Percentiles rank a stretch among this genome's conserved stretches.
phyloP scores from a whole-genome alignment of 257 asterid genomes.

The Cordia subcordata region DNA sequence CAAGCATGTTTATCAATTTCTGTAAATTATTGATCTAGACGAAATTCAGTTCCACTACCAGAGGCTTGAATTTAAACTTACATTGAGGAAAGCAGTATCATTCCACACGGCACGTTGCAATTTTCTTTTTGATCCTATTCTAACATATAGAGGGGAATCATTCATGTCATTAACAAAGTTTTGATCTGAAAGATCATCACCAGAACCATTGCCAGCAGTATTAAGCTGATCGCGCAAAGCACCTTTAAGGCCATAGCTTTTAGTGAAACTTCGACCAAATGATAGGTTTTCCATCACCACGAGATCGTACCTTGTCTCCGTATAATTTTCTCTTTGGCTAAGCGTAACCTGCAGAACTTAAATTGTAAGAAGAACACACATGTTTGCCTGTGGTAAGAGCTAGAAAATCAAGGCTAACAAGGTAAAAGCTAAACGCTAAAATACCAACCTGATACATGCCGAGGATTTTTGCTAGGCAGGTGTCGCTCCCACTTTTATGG shows the following conservation, averaged over 20 bases:
- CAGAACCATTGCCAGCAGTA: slow-evolving; percentile 49
- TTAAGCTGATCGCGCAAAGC: slow-evolving; percentile 68
- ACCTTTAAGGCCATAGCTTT: slow-evolving; percentile 88
- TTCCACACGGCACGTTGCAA: slow-evolving; percentile 94
- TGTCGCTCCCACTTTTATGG: slow-evolving; percentile 63
- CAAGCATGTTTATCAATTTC: too few relatives aligned
- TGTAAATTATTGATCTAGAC: too few relatives aligned
- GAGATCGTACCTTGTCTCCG: slow-evolving; percentile 71
- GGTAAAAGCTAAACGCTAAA: background rate
- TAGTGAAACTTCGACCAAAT: slow-evolving; percentile 57
- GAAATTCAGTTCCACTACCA: background rate
- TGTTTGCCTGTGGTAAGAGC: too few relatives aligned
- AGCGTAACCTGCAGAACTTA: slow-evolving; percentile 45
- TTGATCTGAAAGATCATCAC: slow-evolving; percentile 85
- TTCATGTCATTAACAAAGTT: slow-evolving; percentile 91
- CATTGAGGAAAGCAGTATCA: slow-evolving; percentile 74
- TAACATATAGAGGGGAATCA: slow-evolving; percentile 72
- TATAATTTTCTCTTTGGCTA: slow-evolving; percentile 50
- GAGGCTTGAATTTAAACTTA: slow-evolving; percentile 30
- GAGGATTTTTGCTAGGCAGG: slow-evolving; percentile 89
- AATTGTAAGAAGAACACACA: too few relatives aligned
- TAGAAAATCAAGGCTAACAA: too few relatives aligned
- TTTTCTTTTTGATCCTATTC: slow-evolving; percentile 57
- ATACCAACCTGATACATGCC: slow-evolving; percentile 84
- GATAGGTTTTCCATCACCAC: slow-evolving; percentile 96